Conservation (phyloP, 805 yeast genomes). For the Lipomyces starkeyi region DNA sequence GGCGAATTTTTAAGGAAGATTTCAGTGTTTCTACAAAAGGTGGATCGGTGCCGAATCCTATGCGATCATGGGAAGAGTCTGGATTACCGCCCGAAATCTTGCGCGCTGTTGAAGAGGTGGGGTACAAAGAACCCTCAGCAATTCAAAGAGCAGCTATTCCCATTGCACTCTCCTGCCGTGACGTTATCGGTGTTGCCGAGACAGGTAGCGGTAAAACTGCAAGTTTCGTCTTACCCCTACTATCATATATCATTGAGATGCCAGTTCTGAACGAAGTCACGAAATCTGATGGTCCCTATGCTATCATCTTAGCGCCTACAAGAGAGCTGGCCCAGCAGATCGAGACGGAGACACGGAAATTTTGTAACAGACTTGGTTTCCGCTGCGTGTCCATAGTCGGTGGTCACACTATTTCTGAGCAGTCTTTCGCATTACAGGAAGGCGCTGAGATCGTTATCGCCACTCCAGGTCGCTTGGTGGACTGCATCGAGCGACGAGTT, state of each 20-base stretch:
- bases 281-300: slow-evolving; percentile 69
- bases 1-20: slow-evolving; percentile 87
- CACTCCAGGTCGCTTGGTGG: slow-evolving; percentile 91
- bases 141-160: slow-evolving; percentile 92
- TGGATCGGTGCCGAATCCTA: slow-evolving; percentile 56
- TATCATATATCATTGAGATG: slow-evolving; percentile 58
- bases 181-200: slow-evolving; percentile 88
- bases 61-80: slow-evolving; percentile 77
- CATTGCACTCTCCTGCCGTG: slow-evolving; percentile 60
- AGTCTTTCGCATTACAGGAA: slow-evolving; percentile 59
- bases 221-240: slow-evolving; percentile 76
- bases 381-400: slow-evolving; percentile 75
- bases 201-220: slow-evolving; percentile 97
- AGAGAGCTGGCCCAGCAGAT: slow-evolving; percentile 93
- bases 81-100: slow-evolving; percentile 53
- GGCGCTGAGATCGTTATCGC: slow-evolving; percentile 86
- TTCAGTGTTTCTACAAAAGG: slow-evolving; percentile 66
- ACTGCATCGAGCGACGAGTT: slow-evolving; percentile 72
- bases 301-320: slow-evolving; percentile 84
- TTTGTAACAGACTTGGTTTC: slow-evolving; percentile 50
- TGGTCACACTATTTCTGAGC: slow-evolving; percentile 83
- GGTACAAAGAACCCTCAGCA: slow-evolving; percentile 78
- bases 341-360: slow-evolving; percentile 64
- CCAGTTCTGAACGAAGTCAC: slow-evolving; percentile 56
- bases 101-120: slow-evolving; percentile 43